These are phyloP conservation scores for Penicillium coffeae DNA, from an alignment of 495 filamentous ascomycete genomes.

Conservation along the genomic window DNA sequence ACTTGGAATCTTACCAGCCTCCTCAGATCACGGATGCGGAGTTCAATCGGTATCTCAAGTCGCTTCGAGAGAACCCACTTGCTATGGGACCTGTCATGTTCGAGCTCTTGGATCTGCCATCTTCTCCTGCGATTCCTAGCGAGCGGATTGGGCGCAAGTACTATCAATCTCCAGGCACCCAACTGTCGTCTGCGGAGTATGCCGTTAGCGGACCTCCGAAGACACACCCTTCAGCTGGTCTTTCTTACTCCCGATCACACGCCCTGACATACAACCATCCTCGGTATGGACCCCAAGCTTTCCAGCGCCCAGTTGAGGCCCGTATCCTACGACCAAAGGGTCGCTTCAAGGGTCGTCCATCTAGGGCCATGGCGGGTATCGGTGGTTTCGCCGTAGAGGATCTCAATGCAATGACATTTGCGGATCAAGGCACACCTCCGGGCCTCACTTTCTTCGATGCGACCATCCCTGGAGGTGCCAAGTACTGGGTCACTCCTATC, in stretches of 20 bases:
- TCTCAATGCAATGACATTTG: slow-evolving; percentile 35
- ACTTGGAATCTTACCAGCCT: slow-evolving; percentile 24
- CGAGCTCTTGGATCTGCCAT: slow-evolving; percentile 49
- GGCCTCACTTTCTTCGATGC: slow-evolving; percentile 54
- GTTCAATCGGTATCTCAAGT: slow-evolving; percentile 56
- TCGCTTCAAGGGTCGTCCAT: slow-evolving; percentile 29
- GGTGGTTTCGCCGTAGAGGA: slow-evolving; percentile 50
- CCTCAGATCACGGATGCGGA: slow-evolving; percentile 57
- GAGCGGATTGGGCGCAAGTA: slow-evolving; percentile 33
- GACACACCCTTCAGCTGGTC: slow-evolving; percentile 88
- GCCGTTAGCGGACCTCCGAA: slow-evolving; percentile 61
- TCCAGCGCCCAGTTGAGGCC: slow-evolving; percentile 59
- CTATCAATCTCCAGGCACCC: slow-evolving; percentile 34
- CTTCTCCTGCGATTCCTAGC: slow-evolving; percentile 34
- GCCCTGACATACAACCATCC: slow-evolving; percentile 75
- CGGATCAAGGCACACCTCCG: slow-evolving; percentile 26
- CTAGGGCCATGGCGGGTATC: slow-evolving; percentile 44
- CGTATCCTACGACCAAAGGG: slow-evolving; percentile 57
- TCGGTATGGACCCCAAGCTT: slow-evolving; percentile 68
- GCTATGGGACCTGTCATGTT: slow-evolving; percentile 43
- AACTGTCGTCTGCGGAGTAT: slow-evolving; percentile 45
- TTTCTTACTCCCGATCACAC: slow-evolving; percentile 75
- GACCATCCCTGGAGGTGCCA: slow-evolving; percentile 59
- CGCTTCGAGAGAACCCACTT: slow-evolving; percentile 51
- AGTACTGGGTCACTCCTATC: slow-evolving; percentile 57